Percentiles rank a stretch among this genome's conserved stretches.
phyloP scores from a whole-genome alignment of 2,329 filamentous ascomycete species.

The Pleoardoris graminearum region DNA sequence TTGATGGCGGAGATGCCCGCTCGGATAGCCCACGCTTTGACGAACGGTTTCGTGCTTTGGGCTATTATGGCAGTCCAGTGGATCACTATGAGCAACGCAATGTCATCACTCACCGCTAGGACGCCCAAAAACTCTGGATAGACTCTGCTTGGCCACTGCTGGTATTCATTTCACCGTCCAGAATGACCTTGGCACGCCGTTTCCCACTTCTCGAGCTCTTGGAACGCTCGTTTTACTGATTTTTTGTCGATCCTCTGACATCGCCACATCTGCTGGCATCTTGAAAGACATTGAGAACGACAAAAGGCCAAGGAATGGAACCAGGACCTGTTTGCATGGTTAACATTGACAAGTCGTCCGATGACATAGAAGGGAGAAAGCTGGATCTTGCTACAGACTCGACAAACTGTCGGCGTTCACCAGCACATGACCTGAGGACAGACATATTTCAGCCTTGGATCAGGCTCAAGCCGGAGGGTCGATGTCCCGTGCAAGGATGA shows the following conservation, averaged over 20 bases:
- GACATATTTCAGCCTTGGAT: neutral
- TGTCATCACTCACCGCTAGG: conserved; percentile 10
- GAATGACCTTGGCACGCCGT: conserved; percentile 8
- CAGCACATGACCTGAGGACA: neutral
- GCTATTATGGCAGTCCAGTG: conserved; percentile 17
- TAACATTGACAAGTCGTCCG: neutral
- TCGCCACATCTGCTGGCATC: neutral
- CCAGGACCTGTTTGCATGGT: neutral
- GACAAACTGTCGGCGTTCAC: neutral
- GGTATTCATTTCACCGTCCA: conserved; percentile 11
- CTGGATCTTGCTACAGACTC: neutral
- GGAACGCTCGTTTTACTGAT: conserved; percentile 13
- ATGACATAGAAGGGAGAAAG: neutral
- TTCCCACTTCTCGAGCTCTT: conserved; percentile 13
- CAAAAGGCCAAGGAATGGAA: conserved; percentile 2
- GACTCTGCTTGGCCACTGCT: conserved; percentile 10
- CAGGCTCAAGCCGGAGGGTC: neutral
- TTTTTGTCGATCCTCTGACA: neutral
- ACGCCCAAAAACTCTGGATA: conserved; percentile 11
- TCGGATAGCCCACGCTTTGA: conserved; percentile 13
- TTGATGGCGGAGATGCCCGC: conserved; percentile 3
- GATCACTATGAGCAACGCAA: conserved; percentile 15
- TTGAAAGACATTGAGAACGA: neutral
- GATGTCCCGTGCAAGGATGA: conserved; percentile 10
- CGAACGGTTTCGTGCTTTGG: conserved; percentile 8